Conservation (phyloP, 176 grass and related monocot genomes). For the Otatea glauca region DNA sequence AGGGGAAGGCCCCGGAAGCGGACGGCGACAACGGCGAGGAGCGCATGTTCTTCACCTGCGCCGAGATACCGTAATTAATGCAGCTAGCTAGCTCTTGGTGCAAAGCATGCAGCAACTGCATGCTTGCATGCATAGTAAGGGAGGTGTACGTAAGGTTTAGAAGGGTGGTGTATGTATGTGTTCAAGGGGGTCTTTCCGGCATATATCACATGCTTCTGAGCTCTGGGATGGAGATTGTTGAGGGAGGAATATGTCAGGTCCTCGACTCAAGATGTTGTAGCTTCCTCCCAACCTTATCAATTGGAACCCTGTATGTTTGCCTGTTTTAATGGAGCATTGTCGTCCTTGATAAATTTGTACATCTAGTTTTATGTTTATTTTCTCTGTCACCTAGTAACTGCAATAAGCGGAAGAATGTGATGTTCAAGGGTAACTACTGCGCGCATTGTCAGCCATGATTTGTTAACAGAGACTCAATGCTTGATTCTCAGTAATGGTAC, state of each 20-base stretch:
- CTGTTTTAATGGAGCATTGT: too few relatives aligned
- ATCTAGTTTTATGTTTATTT: not conserved
- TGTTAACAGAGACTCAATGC: too few relatives aligned
- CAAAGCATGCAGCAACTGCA: not conserved
- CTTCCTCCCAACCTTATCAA: too few relatives aligned
- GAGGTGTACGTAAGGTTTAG: too few relatives aligned
- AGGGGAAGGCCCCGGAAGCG: not conserved
- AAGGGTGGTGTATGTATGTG: too few relatives aligned
- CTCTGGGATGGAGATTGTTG: not conserved
- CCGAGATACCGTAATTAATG: not conserved
- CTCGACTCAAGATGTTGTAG: too few relatives aligned
- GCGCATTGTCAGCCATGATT: not conserved
- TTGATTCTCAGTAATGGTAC: not conserved
- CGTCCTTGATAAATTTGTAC: not conserved
- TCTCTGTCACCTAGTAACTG: not conserved
- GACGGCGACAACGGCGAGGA: not conserved
- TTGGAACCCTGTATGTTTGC: not conserved
- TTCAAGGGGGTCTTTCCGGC: too few relatives aligned
- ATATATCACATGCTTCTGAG: too few relatives aligned
- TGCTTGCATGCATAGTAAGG: too few relatives aligned
- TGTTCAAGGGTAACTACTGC: not conserved
- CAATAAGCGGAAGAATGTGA: not conserved
- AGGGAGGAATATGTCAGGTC: too few relatives aligned
- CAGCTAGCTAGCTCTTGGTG: not conserved
- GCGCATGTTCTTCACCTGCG: slow-evolving; percentile 51